These are phyloP conservation scores for Talaromyces sp. DNA, from an alignment of 2,329 filamentous ascomycete genomes.

Conservation along the genomic window DNA sequence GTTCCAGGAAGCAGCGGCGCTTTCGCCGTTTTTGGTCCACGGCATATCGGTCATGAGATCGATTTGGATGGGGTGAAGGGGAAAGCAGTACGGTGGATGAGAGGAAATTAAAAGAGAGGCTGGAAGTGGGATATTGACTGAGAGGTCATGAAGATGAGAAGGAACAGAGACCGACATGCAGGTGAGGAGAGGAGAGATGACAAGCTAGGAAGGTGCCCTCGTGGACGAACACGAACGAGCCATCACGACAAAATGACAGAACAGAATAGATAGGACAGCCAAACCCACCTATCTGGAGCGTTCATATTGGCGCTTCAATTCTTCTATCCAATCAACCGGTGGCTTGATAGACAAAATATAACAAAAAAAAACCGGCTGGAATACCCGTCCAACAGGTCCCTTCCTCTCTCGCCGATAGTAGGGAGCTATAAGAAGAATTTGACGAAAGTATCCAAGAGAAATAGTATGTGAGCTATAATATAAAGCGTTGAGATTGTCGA, in stretches of 20 bases:
- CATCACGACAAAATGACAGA: neutral
- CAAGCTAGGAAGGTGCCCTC: neutral
- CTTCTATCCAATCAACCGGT: neutral
- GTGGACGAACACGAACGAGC: neutral
- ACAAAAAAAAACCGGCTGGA: neutral
- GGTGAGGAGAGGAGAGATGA: neutral
- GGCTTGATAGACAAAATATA: neutral
- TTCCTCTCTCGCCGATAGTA: neutral
- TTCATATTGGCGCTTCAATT: slow-evolving; percentile 14
- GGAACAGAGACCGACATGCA: neutral
- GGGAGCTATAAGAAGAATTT: neutral
- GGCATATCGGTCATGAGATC: slow-evolving; percentile 8
- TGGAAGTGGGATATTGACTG: neutral
- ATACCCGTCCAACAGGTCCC: neutral
- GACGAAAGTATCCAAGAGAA: neutral
- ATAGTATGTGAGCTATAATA: neutral
- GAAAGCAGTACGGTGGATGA: neutral
- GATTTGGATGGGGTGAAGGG: neutral
- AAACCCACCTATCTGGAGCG: slow-evolving; percentile 21
- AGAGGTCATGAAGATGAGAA: neutral
- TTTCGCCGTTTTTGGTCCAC: slow-evolving; percentile 11
- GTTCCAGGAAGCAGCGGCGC: slow-evolving; percentile 12
- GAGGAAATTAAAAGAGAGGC: neutral
- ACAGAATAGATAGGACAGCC: neutral
- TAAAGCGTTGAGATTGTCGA: neutral